Base-by-base conservation (phyloP, 345 rosid genomes). In the Linum trigynum region DNA sequence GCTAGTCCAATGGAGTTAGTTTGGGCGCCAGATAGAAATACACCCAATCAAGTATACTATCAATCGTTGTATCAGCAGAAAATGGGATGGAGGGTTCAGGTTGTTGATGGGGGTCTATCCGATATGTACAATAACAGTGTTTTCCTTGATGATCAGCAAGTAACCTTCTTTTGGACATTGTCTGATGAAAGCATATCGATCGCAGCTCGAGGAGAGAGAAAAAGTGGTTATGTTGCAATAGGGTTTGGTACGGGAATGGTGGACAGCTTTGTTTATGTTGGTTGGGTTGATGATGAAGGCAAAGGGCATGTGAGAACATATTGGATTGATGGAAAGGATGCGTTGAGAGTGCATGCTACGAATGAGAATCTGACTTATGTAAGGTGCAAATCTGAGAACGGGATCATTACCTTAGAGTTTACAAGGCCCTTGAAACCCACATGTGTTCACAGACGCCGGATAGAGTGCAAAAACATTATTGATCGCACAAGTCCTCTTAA, bases 61-160 rank as follows among this genome's bases (percentile, higher is more conserved):
- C 97, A 90, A 39, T 94, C 97, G 1, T 62, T 85, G 69, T 94
- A 67, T 76, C 83, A 88, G 68, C 84, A 75, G 72, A 90, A 94
- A 78, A 90, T 90, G 97, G 99, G 99, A 7, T 94, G 99, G 99
- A 86, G 77, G 73, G 81, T 94, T 78, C 81, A 90, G 84, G 99
- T 88, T 68, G 96, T 94, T 60, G 99, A 94, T 61, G 99, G 99
- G 5, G 97, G 95, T 65, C 80, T 94, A 16, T 76, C 97, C 7
- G 97, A 88, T 80, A 94, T 94, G 99, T 94, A 94, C 71, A 86
- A 86, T 76, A 94, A 71, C 76, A 94, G 95, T 67, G 97, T 90
- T 36, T 65, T 86, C 63, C 79, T 94, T 70, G 96, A 88, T 71
- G 96, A 94, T 76, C 99, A 94, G 75, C 97, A 94, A 78, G 96